Conservation (phyloP, 2,329 filamentous ascomycete genomes). For the Ophiostoma quercus region DNA sequence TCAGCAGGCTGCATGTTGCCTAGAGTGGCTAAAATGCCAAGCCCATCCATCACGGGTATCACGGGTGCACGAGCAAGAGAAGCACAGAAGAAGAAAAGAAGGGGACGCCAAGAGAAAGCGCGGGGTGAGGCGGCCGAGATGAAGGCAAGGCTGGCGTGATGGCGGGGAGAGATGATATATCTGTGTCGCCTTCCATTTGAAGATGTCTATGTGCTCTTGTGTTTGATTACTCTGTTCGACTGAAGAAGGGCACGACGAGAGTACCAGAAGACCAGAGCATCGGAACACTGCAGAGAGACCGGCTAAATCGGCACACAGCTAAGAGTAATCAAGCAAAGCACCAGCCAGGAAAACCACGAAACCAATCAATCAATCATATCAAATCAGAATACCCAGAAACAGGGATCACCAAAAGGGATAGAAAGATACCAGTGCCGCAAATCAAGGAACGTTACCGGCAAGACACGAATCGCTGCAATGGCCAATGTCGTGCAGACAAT, state of each 20-base stretch:
- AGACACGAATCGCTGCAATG: conserved; percentile 11
- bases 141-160: background rate
- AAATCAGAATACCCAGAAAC: background rate
- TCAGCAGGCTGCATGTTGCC: conserved; percentile 16
- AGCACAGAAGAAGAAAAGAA: conserved; percentile 3
- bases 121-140: conserved; percentile 3
- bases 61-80: background rate
- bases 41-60: conserved; percentile 1
- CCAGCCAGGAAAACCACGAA: background rate
- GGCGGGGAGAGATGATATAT: background rate
- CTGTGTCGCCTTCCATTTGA: background rate
- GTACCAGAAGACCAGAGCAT: background rate
- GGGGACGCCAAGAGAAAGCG: background rate
- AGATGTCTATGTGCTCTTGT: background rate
- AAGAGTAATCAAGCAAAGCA: background rate
- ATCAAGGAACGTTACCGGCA: background rate
- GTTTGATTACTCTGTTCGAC: background rate
- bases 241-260: background rate
- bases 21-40: conserved; percentile 21
- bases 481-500: conserved; percentile 19
- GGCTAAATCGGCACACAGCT: background rate
- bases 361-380: background rate
- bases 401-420: background rate
- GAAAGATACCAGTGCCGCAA: background rate
- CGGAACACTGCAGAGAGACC: background rate